Base-by-base conservation (phyloP, 345 rosid genomes). In the Boechera divaricarpa region DNA sequence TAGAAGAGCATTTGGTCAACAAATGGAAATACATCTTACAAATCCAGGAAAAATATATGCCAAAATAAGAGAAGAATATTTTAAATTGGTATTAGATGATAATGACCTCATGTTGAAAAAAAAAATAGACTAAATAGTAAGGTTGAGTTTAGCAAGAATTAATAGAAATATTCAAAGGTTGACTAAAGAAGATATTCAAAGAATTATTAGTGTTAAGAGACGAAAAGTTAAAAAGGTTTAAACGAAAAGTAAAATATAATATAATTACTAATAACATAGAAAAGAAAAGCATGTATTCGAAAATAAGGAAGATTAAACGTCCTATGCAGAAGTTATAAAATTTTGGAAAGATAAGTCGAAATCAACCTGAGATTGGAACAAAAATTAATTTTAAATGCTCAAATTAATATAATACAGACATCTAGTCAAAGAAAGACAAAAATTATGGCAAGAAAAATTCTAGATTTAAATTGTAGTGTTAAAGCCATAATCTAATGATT, bases 1-100 rank as follows among this genome's bases (percentile, higher is more conserved):
- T 52, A 36, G 33, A 10, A 26, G 54, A 38, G 3, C n/a, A 54
- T n/a, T 26, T 26, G 60, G 13, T 24, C 36, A 67, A 53, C 26
- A 67, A 52, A 21, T 52, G 51, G 51, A 55, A 53, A 41, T 41
- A 29, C 0, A 55, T 55, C 31, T 69, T 29, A 56, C 38, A 55
- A 32, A 39, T 41, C 5, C 16, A 41, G 73, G 31, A 28, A 41
- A 5, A 28, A 38, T 26, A 26, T 52, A 15, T 54, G 39, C 53
- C 16, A 28, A 41, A 15, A 2, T 24, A 36, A 45, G 24, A 68
- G 24, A 67, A 35, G 21, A 26, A 24, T 36, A 35, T 51, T 18
- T 13, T 29, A 42, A 10, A 61, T 18, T 38, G 44, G 10, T 35
- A 59, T 18, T 16, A 44, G 48, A 13, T 2, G 35, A 28, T 57